Evolutionary conservation across 805 yeast species (phyloP), one percentile per base, ranked within the genome.

Genomic region (Saturnispora serradocipensis): DNA sequence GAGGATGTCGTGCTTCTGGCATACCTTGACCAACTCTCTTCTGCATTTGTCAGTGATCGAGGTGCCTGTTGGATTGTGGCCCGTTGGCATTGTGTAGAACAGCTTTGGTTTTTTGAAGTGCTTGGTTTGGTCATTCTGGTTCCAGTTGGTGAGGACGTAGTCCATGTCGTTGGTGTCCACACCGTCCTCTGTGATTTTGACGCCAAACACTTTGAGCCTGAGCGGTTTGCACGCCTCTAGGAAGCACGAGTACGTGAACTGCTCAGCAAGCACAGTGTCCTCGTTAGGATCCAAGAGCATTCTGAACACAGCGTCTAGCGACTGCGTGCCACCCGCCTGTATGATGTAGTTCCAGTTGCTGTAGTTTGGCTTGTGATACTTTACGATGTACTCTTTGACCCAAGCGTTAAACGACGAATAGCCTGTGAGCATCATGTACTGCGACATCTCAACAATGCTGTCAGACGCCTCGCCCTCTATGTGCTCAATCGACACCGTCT

Each of bases 261-360:
- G 88, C 68, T 91, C 98, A 34, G 83, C 84, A 54, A 91, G 69
- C 49, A 91, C 76, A n/a, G 82, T 70, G 64, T 91, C 99, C 35
- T 55, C 62, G 43, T 91, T 95, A 53, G 84, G 80, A 63, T 81
- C 72, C 61, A 82, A 74, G 61, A 91, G 80, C 32, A 90, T 80
- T 67, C 97, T 78, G 62, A 91, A 75, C 24, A 82, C 74, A 3
- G 93, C 77, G 61, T 90, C 97, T 84, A 95, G 83, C 5, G 87
- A 78, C 67, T 86, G 88, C n/a, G 97, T 90, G 71, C 87, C 88
- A 57, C 98, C 98, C 11, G 83, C 77, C 48, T 88, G 78, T 57
- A 82, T 68, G 36, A 88, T 68, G 34, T 80, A 67, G 57, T 77
- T 83, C 96, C 96, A 90, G 64, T 84, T 74, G 13, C 61, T 59